Conservation (phyloP, 1,284 basidiomycete genomes). For the Phellinidium pouzarii region DNA sequence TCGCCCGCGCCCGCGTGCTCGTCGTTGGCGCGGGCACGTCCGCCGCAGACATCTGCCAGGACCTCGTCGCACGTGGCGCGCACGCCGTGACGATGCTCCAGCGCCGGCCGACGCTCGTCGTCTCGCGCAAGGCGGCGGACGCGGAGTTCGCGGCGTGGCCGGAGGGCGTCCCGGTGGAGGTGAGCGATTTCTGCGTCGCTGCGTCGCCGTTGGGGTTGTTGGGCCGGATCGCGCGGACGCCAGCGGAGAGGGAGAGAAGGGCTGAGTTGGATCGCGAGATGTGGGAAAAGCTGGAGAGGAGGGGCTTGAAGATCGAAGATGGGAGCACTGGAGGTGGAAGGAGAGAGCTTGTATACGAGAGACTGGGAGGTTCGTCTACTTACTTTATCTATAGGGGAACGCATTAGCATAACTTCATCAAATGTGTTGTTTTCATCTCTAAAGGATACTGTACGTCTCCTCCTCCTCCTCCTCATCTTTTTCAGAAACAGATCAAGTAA, state of each 20-base stretch:
- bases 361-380: conserved; percentile 26
- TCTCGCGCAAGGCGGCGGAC: conserved; percentile 28
- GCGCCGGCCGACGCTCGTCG: conserved; percentile 30
- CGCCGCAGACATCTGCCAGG: conserved; percentile 33
- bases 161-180: conserved; percentile 34
- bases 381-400: too few species aligned
- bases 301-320: conserved; percentile 34
- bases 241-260: conserved; percentile 23
- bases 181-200: conserved; percentile 39
- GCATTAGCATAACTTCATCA: conserved; percentile 6
- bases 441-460: conserved; percentile 1
- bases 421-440: neutral
- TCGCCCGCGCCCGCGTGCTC: conserved; percentile 30
- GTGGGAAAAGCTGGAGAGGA: conserved; percentile 30
- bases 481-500: neutral
- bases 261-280: conserved; percentile 29
- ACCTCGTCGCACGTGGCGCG: conserved; percentile 29
- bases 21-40: conserved; percentile 38
- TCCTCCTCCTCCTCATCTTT: neutral
- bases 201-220: conserved; percentile 35
- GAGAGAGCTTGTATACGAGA: conserved; percentile 25
- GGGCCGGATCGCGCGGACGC: conserved; percentile 29
- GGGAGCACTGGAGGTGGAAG: conserved; percentile 28
- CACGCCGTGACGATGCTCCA: conserved; percentile 35
- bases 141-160: conserved; percentile 31